A percentile compares a stretch with the other conserved stretches of the same genome.
Conservation (phyloP, 164 flowering plant genomes). For the Nymphaea thermarum region DNA sequence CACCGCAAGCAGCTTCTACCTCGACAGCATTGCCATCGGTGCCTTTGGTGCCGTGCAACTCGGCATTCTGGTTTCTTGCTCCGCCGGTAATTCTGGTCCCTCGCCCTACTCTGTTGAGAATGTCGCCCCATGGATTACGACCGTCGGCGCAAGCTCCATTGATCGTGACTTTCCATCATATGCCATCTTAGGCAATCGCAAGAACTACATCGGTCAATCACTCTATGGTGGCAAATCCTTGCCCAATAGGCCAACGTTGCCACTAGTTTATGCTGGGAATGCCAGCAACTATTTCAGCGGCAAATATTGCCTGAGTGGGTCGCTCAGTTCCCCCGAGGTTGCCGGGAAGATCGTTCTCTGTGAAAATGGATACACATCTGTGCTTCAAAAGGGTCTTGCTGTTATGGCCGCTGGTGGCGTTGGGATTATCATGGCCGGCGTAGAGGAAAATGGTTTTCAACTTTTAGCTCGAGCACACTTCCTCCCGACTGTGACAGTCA, state of each 20-base stretch:
- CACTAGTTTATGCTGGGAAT: background rate
- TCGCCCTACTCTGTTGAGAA: background rate
- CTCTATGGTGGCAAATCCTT: background rate
- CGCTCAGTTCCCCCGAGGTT: background rate
- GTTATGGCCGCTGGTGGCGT: slow-evolving; percentile 6
- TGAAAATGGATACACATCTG: background rate
- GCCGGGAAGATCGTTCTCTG: slow-evolving; percentile 6
- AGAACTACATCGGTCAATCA: background rate
- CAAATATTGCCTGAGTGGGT: background rate
- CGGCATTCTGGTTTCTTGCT: slow-evolving; percentile 4
- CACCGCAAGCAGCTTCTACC: background rate
- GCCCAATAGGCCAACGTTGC: background rate
- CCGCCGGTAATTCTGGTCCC: slow-evolving; percentile 5
- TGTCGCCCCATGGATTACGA: slow-evolving; percentile 4
- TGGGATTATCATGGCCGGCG: slow-evolving; percentile 1
- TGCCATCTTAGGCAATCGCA: background rate
- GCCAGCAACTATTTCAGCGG: background rate
- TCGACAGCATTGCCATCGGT: slow-evolving; percentile 1
- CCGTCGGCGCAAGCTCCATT: slow-evolving; percentile 6
- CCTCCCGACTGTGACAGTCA: slow-evolving; percentile 1
- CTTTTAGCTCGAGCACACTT: background rate
- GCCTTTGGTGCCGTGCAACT: slow-evolving; percentile 2
- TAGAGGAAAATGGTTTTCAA: background rate
- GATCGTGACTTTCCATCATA: background rate
- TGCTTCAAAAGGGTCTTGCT: too few species aligned